Evolutionary conservation across 176 grass and related monocot genomes (phyloP).

Genomic region (Secale cereale): DNA sequence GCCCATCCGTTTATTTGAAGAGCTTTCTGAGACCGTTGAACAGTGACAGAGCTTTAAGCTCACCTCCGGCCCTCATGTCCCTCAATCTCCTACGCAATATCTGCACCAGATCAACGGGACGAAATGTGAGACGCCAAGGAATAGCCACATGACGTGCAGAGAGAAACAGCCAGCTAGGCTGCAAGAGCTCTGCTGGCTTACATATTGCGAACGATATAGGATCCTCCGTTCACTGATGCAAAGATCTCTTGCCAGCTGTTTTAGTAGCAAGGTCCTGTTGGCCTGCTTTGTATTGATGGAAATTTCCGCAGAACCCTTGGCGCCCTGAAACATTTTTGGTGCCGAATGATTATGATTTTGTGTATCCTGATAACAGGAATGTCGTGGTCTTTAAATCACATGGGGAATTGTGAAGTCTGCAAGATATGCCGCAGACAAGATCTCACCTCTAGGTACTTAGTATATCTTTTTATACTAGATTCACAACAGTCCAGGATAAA

Average conservation of each 20-base stretch:
- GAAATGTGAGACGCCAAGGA: neutral
- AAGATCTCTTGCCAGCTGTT: constrained; percentile 83
- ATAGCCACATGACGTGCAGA: neutral
- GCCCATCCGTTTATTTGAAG: constrained; percentile 48
- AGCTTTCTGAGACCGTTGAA: constrained; percentile 81
- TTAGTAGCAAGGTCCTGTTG: constrained; percentile 69
- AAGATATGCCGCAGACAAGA: constrained; percentile 13
- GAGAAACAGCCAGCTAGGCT: neutral
- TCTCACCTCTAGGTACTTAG: constrained; percentile 75
- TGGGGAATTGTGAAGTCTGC: neutral
- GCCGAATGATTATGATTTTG: neutral
- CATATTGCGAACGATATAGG: constrained; percentile 85
- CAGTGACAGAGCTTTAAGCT: constrained; percentile 82
- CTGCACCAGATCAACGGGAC: constrained; percentile 25
- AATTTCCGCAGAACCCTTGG: constrained; percentile 22
- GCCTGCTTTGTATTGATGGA: constrained; percentile 67
- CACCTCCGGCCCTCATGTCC: constrained; percentile 79
- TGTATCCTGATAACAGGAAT: neutral
- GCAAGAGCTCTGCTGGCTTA: constrained; percentile 29
- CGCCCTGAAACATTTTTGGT: constrained; percentile 44
- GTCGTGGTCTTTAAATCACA: neutral
- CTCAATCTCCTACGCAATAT: constrained; percentile 83
- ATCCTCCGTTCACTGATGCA: constrained; percentile 90
- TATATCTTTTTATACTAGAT: constrained; percentile 70
- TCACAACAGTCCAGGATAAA: constrained; percentile 93